Base-by-base conservation (phyloP, 2,329 filamentous ascomycete species). In the Alternaria novae-zelandiae region DNA sequence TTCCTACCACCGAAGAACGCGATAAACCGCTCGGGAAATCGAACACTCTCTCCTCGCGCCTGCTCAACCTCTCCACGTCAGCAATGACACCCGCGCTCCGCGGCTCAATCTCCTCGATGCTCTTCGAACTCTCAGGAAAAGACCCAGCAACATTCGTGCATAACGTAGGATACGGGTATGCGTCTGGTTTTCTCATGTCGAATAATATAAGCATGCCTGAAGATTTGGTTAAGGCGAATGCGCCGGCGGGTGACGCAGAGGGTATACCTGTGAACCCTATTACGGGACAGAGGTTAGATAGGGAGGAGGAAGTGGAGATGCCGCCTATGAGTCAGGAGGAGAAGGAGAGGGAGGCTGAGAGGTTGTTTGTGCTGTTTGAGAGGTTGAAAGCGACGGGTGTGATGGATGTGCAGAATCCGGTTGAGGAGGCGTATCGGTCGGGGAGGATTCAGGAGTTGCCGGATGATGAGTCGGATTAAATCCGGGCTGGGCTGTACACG, bases 101-200 rank as follows among this genome's bases (percentile, higher is more conserved):
- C 17, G 89, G 91, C 50, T 87, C 88, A 17, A 90, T 97, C 56
- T 92, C 91, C 0, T 86, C 90, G 28, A 84, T 99, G 23, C 87
- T 97, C 65, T 99, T 96, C 77, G 91, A 96, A 68, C 85, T 98
- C 26, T 97, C 94, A 0, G 91, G 90, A 67, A 91, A 90, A 71
- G 90, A 97, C 71, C 88, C 94, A 0, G 87, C 86, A 15, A 91
- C 86, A 28, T 96, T 97, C 74, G 91, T 98, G 1, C 86, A 92
- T 55, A 97, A 97, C 70, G 92, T 99, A 12, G 96, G 96, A 0
- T 99, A 97, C 76, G 96, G 96, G 0, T 97, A 92, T 74, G 96
- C 96, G 0, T 92, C 94, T 0, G 96, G 96, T 0, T 97, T 96
- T 76, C 83, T 99, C 15, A 90, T 94, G 82, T 90, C 91, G 66